phyloP scores from a whole-genome alignment of 2,329 filamentous ascomycete genomes.

The Leptographium radiaticola region DNA sequence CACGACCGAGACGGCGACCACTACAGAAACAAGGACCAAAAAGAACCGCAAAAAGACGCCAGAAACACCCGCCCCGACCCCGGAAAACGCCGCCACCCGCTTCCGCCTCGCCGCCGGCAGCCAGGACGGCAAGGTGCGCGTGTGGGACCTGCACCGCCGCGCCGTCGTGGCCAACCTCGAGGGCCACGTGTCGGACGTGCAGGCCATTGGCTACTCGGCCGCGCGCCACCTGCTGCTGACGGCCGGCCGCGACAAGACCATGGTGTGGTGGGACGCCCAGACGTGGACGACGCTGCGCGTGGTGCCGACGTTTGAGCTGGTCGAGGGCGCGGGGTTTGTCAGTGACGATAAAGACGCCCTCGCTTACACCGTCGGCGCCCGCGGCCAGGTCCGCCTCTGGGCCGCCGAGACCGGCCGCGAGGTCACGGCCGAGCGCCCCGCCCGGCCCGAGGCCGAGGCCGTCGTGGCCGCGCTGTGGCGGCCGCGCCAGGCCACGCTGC shows the following conservation, averaged over 20 bases:
- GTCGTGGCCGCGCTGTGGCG: slow-evolving; percentile 63
- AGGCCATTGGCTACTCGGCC: slow-evolving; percentile 68
- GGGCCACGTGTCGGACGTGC: slow-evolving; percentile 91
- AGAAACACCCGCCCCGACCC: too few species aligned
- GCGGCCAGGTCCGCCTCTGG: slow-evolving; percentile 76
- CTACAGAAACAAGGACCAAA: slow-evolving; percentile 19
- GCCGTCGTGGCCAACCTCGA: slow-evolving; percentile 67
- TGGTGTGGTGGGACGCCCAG: slow-evolving; percentile 78
- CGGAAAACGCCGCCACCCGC: too few species aligned
- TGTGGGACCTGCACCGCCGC: slow-evolving; percentile 85
- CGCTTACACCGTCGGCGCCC: slow-evolving; percentile 75
- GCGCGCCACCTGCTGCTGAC: slow-evolving; percentile 67
- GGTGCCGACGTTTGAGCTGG: slow-evolving; percentile 69
- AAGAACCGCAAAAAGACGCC: too few species aligned
- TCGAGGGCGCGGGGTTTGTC: slow-evolving; percentile 76
- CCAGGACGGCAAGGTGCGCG: slow-evolving; percentile 81
- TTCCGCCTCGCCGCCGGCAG: slow-evolving; percentile 83
- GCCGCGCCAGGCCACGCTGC: slow-evolving; percentile 51
- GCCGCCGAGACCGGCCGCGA: slow-evolving; percentile 64
- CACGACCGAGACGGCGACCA: slow-evolving; percentile 26
- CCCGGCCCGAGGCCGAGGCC: slow-evolving; percentile 46
- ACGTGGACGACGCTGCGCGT: slow-evolving; percentile 76
- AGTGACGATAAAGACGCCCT: slow-evolving; percentile 36
- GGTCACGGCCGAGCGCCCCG: slow-evolving; percentile 58
- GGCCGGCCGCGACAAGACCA: slow-evolving; percentile 81